These are phyloP conservation scores for Xylaria sp. DNA, from an alignment of 2,329 filamentous ascomycete genomes.

Conservation along the genomic window DNA sequence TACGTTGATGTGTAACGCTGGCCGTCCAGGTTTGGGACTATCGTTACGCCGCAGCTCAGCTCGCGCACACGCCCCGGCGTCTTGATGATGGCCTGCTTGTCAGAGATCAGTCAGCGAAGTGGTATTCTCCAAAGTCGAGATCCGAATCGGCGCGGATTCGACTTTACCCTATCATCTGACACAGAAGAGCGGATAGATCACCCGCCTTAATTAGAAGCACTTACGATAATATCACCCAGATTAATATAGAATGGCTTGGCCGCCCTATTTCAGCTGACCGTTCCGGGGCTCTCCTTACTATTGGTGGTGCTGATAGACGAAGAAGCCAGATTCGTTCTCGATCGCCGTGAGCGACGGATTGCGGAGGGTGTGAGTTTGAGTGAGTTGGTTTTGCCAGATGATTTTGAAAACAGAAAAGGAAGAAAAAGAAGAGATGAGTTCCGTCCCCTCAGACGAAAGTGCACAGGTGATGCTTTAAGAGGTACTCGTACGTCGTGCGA, in stretches of 20 bases:
- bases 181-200: not conserved
- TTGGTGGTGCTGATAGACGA: not conserved
- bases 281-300: not conserved
- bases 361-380: not conserved
- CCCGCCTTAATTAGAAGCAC: not conserved
- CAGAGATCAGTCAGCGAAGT: conserved; percentile 3
- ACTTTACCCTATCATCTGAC: not conserved
- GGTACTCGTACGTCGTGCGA: not conserved
- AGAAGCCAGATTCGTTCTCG: not conserved
- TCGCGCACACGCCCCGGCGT: conserved; percentile 2
- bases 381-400: not conserved
- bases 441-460: not conserved
- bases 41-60: conserved; percentile 17
- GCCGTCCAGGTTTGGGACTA: not conserved
- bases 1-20: not conserved
- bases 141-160: not conserved
- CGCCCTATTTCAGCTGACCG: not conserved
- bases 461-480: not conserved
- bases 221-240: not conserved
- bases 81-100: conserved; percentile 5
- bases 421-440: not conserved
- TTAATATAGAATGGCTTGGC: not conserved
- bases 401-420: not conserved
- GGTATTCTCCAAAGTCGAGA: not conserved
- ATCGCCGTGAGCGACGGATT: not conserved